These are phyloP conservation scores for Elaeagnus macrophylla DNA, from an alignment of 306 rosid genomes.

Conservation along the genomic window DNA sequence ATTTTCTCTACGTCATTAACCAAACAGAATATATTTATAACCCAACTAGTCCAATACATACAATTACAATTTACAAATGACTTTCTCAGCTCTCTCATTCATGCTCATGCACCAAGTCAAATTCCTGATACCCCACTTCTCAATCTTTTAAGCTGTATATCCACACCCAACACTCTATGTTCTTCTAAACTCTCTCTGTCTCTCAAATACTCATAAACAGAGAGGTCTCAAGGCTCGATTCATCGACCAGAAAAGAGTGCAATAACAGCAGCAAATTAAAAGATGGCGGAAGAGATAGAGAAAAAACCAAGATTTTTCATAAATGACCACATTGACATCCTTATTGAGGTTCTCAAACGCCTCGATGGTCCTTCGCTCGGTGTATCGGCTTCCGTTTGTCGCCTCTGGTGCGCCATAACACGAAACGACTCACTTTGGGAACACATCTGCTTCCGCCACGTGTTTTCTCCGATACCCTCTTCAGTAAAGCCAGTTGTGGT, in stretches of 20 bases:
- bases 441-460: constrained; percentile 78
- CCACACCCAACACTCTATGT: too few species aligned
- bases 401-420: constrained; percentile 67
- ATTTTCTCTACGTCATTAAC: constrained; percentile 2
- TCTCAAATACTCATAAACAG: neutral
- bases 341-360: constrained; percentile 68
- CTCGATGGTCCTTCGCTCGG: constrained; percentile 88
- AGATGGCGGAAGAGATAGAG: constrained; percentile 19
- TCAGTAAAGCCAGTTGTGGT: constrained; percentile 45
- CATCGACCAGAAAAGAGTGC: constrained; percentile 14
- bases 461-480: constrained; percentile 37
- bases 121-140: constrained; percentile 21
- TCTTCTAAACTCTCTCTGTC: neutral
- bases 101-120: constrained; percentile 19
- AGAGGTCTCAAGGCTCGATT: constrained; percentile 4
- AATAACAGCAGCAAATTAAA: constrained; percentile 2
- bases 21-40: neutral
- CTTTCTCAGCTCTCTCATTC: constrained; percentile 6
- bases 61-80: too few species aligned
- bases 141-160: too few species aligned
- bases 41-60: neutral
- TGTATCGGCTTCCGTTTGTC: constrained; percentile 79
- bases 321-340: constrained; percentile 88
- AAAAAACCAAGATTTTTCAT: constrained; percentile 50
- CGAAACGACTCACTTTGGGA: constrained; percentile 82